Percentiles rank a stretch among this genome's conserved stretches.
Evolutionary conservation across 2,329 filamentous ascomycete genomes (phyloP).

Genomic region (Neonectria neomacrospora): DNA sequence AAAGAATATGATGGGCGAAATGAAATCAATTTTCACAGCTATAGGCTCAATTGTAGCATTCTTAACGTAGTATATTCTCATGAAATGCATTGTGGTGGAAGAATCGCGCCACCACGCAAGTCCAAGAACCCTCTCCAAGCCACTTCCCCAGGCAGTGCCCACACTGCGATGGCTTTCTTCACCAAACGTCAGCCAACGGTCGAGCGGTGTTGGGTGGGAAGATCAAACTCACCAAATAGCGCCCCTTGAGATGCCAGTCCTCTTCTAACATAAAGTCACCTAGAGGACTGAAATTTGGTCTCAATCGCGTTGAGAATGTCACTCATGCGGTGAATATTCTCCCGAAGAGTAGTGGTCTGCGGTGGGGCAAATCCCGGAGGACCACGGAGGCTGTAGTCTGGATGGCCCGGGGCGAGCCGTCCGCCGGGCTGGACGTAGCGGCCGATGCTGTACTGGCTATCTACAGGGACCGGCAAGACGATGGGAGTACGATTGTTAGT

Average conservation of each 20-base stretch:
- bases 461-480: slow-evolving; percentile 13
- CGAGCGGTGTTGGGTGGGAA: neutral
- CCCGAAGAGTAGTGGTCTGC: neutral
- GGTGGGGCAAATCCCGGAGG: slow-evolving; percentile 23
- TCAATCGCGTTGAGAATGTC: slow-evolving; percentile 27
- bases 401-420: slow-evolving; percentile 19
- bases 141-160: neutral
- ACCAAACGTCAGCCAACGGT: neutral
- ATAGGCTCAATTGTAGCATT: neutral
- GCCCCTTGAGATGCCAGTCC: neutral
- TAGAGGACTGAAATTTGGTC: slow-evolving; percentile 8
- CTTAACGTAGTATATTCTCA: neutral
- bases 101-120: too few relatives aligned
- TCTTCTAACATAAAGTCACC: slow-evolving; percentile 8
- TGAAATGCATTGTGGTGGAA: neutral
- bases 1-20: neutral
- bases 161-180: too few relatives aligned
- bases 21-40: neutral
- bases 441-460: slow-evolving; percentile 19
- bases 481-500: neutral
- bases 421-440: slow-evolving; percentile 22
- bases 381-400: slow-evolving; percentile 27
- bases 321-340: slow-evolving; percentile 21
- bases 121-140: neutral
- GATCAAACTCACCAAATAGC: neutral